Evolutionary conservation across 257 asterid genomes (phyloP).

Genomic region (Fraxinus quadrangulata): DNA sequence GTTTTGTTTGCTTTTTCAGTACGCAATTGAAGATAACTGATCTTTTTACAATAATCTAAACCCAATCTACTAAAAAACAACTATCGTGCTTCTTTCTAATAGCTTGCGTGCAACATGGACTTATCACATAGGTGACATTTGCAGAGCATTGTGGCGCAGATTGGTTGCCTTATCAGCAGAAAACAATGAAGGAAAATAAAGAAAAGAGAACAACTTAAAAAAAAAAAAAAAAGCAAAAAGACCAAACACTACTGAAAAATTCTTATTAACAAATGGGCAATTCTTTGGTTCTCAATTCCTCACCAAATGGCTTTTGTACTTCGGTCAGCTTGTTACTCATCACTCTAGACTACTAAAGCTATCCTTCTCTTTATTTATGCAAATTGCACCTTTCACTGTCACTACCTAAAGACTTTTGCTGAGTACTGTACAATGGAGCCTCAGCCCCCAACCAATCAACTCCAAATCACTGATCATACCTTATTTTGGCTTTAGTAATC

Average conservation of each 20-base stretch:
- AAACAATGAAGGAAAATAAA: background rate
- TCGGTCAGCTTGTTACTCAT: background rate
- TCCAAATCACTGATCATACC: constrained; percentile 21
- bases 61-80: no score
- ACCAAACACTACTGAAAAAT: background rate
- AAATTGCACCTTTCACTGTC: constrained; percentile 25
- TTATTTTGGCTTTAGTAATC: constrained; percentile 23
- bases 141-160: background rate
- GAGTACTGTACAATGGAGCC: no score
- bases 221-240: background rate
- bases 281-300: background rate
- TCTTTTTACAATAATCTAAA: no score
- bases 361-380: constrained; percentile 26
- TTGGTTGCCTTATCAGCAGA: background rate
- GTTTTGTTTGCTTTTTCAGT: no score
- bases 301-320: background rate
- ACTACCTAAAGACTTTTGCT: no score
- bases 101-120: no score
- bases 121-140: no score
- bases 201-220: background rate
- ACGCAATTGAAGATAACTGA: no score
- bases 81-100: no score
- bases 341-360: background rate
- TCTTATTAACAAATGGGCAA: background rate
- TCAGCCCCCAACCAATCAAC: background rate